Conservation (phyloP, 2,329 filamentous ascomycete genomes). For the Pseudocercospora vitis region DNA sequence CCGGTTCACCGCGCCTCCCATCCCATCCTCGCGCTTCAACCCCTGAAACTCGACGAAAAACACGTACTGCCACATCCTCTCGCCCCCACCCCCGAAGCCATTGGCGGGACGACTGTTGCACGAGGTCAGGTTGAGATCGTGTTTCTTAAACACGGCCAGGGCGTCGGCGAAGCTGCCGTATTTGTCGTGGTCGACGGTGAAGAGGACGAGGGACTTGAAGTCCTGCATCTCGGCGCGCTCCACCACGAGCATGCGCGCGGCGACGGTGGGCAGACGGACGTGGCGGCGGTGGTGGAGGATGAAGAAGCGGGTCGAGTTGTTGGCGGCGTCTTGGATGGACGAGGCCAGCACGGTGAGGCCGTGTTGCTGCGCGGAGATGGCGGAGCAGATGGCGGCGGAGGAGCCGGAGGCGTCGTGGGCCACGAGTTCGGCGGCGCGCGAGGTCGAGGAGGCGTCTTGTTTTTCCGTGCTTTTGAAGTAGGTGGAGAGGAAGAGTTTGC, state of each 20-base stretch:
- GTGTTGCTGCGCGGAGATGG: slow-evolving; percentile 68
- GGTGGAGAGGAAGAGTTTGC: slow-evolving; percentile 68
- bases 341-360: slow-evolving; percentile 67
- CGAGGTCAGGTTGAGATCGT: slow-evolving; percentile 78
- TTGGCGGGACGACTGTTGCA: slow-evolving; percentile 82
- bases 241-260: slow-evolving; percentile 6
- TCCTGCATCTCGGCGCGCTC: slow-evolving; percentile 18
- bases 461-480: slow-evolving; percentile 73
- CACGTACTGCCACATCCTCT: slow-evolving; percentile 80
- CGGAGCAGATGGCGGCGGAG: slow-evolving; percentile 76
- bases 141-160: slow-evolving; percentile 72
- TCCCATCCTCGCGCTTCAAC: slow-evolving; percentile 51
- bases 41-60: slow-evolving; percentile 92
- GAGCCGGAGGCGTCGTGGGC: slow-evolving; percentile 56
- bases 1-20: slow-evolving; percentile 58
- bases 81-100: slow-evolving; percentile 55
- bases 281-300: slow-evolving; percentile 52
- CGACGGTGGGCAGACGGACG: slow-evolving; percentile 3
- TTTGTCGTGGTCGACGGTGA: slow-evolving; percentile 67
- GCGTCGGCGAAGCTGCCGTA: slow-evolving; percentile 83
- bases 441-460: slow-evolving; percentile 82
- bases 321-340: slow-evolving; percentile 69
- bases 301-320: slow-evolving; percentile 80
- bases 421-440: slow-evolving; percentile 73
- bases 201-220: slow-evolving; percentile 74